Percentiles rank a stretch among this genome's conserved stretches.
phyloP scores from a whole-genome alignment of 495 filamentous ascomycete species.

The Amphirosellinia nigrospora region DNA sequence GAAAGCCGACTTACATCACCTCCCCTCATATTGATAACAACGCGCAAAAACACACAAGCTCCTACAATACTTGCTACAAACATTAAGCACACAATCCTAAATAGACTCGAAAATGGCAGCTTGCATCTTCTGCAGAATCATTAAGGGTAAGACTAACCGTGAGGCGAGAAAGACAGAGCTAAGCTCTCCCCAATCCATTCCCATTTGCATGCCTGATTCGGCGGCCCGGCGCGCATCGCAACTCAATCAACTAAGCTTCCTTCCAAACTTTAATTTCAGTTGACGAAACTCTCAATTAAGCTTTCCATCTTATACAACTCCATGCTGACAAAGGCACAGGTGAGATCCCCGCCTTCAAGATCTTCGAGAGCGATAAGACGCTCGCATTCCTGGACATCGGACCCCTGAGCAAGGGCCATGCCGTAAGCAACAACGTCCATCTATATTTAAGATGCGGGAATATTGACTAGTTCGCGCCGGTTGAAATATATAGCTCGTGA shows the following conservation, averaged over 20 bases:
- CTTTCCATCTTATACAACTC: not conserved
- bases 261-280: not conserved
- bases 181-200: not conserved
- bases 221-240: not conserved
- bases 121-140: slow-evolving; percentile 98
- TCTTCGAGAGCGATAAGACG: slow-evolving; percentile 91
- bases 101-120: slow-evolving; percentile 51
- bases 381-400: slow-evolving; percentile 97
- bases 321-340: slow-evolving; percentile 53
- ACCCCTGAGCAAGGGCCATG: slow-evolving; percentile 83
- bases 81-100: not conserved
- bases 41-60: not conserved
- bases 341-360: slow-evolving; percentile 93
- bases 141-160: slow-evolving; percentile 71
- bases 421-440: slow-evolving; percentile 56
- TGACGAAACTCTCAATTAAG: not conserved
- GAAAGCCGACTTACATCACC: slow-evolving; percentile 20
- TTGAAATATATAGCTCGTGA: slow-evolving; percentile 89
- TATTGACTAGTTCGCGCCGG: not conserved
- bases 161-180: not conserved
- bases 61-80: not conserved
- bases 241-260: not conserved
- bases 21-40: not conserved
- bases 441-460: not conserved
- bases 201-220: not conserved